Evolutionary conservation across 306 rosid genomes (phyloP).

Genomic region (Pterocarpus santalinus): DNA sequence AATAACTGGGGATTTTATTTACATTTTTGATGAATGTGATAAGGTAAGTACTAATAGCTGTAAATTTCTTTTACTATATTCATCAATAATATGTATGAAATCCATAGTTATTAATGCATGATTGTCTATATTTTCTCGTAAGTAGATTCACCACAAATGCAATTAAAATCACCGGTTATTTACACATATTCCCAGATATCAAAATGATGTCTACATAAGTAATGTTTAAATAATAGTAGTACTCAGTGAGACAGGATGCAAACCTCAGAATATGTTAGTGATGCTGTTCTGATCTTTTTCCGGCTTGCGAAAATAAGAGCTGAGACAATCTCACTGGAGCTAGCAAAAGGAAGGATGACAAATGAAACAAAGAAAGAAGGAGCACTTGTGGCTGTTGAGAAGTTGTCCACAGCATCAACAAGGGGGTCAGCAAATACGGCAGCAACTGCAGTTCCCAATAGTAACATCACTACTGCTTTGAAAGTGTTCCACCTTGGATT

Average conservation of each 20-base stretch:
- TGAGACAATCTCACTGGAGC: conserved; percentile 74
- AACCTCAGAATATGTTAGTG: conserved; percentile 77
- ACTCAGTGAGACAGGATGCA: not conserved
- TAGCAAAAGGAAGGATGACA: conserved; percentile 67
- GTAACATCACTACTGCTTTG: conserved; percentile 61
- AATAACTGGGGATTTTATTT: no score
- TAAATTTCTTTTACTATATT: no score
- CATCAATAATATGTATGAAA: no score
- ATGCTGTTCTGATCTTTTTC: conserved; percentile 62
- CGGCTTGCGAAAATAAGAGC: conserved; percentile 74
- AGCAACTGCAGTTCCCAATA: conserved; percentile 68
- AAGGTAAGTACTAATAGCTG: no score
- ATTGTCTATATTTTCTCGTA: no score
- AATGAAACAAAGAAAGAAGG: conserved; percentile 81
- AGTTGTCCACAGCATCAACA: conserved; percentile 74
- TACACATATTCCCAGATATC: no score
- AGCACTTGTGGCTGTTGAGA: conserved; percentile 69
- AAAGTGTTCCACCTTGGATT: conserved; percentile 42
- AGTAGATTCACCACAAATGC: no score
- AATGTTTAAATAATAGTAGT: no score
- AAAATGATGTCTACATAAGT: no score
- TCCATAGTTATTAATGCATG: no score
- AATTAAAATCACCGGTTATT: no score
- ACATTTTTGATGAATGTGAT: no score
- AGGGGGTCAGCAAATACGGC: conserved; percentile 71